Base-by-base conservation (phyloP, 768 basidiomycete genomes). In the Collybia mongolica region DNA sequence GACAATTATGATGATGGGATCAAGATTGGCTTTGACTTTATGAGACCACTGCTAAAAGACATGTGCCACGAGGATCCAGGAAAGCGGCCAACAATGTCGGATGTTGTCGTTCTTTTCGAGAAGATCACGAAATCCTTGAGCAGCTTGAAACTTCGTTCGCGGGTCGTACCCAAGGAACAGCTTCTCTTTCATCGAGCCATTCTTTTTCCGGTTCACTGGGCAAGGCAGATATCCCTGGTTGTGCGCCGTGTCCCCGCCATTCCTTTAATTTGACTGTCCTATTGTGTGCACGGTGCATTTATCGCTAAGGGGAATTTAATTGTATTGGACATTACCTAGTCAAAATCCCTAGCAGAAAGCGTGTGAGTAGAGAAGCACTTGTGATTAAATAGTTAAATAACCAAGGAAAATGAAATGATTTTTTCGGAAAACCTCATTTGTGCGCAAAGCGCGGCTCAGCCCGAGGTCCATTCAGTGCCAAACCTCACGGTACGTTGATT, bases 21-120 rank as follows among this genome's bases (percentile, higher is more conserved):
- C 28, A 40, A 29, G 2, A 62, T 4, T 26, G 24, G 57, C 0
- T 45, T 67, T 15, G 61, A 63, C 1, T 74, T 75, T 37, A 59
- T 76, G 60, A 28, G 46, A 28, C 60, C 63, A 1, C 56, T 75
- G 3, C 52, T 74, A 9, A 40, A 53, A 0, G 65, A 64, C 15
- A 74, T 79, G 76, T 57, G 66, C 1, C 64, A 68, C 6, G 51
- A 58, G 1, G 69, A 74, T 26, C 72, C 73, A 0, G 18, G 51
- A 0, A 62, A 67, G 44, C 65, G 73, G n/a, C 73, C 73, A 0
- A 69, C 55, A 0, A 73, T 72, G 44, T 66, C 73, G 15, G 55
- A 67, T 22, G 70, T 70, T 2, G 65, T 72, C 0, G 6, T 32
- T 0, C 63, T 64, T 0, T 70, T 73, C 65, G 52, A 57, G 6